Evolutionary conservation across 345 rosid genomes (phyloP).

Genomic region (Rhodamnia argentea): DNA sequence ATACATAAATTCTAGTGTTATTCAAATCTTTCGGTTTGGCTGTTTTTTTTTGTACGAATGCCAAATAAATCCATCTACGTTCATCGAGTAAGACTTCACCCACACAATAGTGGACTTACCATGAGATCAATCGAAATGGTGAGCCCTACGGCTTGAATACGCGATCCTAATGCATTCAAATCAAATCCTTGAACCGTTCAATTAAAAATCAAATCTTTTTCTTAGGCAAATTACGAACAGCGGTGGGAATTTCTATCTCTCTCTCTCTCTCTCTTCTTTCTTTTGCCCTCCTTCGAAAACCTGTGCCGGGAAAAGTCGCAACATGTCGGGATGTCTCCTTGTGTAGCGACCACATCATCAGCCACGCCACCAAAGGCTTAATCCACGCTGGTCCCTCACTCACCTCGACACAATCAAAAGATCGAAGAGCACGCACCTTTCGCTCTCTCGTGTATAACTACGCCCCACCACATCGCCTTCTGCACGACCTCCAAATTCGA

Average conservation of each 20-base stretch:
- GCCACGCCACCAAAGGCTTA: not conserved
- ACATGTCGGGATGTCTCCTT: conserved; percentile 3
- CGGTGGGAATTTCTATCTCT: not conserved
- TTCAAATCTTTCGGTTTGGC: not conserved
- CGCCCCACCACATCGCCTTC: not conserved
- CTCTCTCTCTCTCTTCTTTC: too few relatives aligned
- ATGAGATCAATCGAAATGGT: too few relatives aligned
- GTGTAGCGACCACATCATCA: not conserved
- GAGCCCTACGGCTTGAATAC: not conserved
- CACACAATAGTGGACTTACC: too few relatives aligned
- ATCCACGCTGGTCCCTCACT: not conserved
- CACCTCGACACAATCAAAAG: not conserved
- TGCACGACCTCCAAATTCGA: not conserved
- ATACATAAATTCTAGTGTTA: not conserved
- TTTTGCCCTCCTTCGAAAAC: not conserved
- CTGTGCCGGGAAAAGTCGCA: conserved; percentile 1
- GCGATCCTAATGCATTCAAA: not conserved
- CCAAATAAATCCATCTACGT: not conserved
- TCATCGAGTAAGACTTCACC: not conserved
- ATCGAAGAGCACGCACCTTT: not conserved
- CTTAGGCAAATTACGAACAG: not conserved
- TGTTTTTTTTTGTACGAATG: not conserved
- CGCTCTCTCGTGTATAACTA: not conserved
- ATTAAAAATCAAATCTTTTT: not conserved
- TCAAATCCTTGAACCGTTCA: not conserved